phyloP scores from a whole-genome alignment of 805 yeast species.

The Kluyveromyces wickerhamii region DNA sequence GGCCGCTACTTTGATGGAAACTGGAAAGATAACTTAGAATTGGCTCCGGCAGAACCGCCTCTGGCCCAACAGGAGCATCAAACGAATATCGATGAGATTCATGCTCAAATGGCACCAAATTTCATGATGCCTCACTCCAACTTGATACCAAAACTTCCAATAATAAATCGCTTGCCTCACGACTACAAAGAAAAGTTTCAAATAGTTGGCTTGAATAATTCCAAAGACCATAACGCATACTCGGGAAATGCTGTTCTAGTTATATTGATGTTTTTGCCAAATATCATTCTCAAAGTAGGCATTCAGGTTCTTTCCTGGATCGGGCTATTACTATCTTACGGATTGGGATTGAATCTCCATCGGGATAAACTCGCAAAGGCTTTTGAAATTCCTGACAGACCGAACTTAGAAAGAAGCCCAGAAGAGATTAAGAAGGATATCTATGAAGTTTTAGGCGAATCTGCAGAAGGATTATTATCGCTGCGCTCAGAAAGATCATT shows the following conservation, averaged over 20 bases:
- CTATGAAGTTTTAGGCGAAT: constrained; percentile 12
- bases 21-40: constrained; percentile 25
- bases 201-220: constrained; percentile 19
- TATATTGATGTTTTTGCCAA: constrained; percentile 49
- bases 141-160: constrained; percentile 24
- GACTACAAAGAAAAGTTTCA: constrained; percentile 20
- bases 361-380: constrained; percentile 9
- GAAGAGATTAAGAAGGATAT: constrained; percentile 14
- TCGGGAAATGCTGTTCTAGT: constrained; percentile 36
- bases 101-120: too few relatives aligned
- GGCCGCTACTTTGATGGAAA: constrained; percentile 55
- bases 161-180: constrained; percentile 29
- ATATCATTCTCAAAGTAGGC: constrained; percentile 27
- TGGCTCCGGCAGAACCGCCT: too few relatives aligned
- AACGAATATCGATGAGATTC: too few relatives aligned
- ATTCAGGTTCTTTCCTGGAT: constrained; percentile 14
- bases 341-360: constrained; percentile 14
- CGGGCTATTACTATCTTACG: constrained; percentile 14
- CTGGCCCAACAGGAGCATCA: too few relatives aligned
- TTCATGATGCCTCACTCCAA: too few relatives aligned
- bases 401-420: constrained; percentile 10
- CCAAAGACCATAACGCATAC: constrained; percentile 8
- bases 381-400: constrained; percentile 16
- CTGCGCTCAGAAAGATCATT: constrained; percentile 23
- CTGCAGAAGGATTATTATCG: constrained; percentile 3